Evolutionary conservation across 192 early-diverging fungal species (phyloP).

Genomic region (Podila epigama): DNA sequence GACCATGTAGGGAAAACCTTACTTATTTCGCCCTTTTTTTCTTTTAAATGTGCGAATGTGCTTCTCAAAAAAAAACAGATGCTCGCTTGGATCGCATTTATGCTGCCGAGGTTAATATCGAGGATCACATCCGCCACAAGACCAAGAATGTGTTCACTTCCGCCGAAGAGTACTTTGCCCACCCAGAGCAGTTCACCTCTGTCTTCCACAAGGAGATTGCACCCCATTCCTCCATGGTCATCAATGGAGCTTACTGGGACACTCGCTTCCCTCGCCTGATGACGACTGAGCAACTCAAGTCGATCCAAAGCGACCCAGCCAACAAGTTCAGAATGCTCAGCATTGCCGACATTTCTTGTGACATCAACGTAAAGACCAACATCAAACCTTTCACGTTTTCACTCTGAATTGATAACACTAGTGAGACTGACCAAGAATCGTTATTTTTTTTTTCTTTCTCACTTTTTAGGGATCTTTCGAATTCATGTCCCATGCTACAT

Average conservation of each 20-base stretch:
- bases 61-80: constrained; percentile 34
- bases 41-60: neutral
- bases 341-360: constrained; percentile 93
- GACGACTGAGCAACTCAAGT: constrained; percentile 81
- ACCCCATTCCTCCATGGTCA: constrained; percentile 86
- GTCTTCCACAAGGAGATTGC: constrained; percentile 71
- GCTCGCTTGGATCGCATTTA: constrained; percentile 80
- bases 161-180: constrained; percentile 72
- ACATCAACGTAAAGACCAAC: constrained; percentile 71
- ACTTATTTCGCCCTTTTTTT: neutral
- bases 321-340: constrained; percentile 78
- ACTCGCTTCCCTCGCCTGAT: constrained; percentile 84
- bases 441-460: constrained; percentile 1
- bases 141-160: constrained; percentile 65
- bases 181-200: constrained; percentile 64
- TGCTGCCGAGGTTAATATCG: constrained; percentile 75
- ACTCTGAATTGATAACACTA: neutral
- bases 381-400: neutral
- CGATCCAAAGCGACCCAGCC: constrained; percentile 70
- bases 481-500: constrained; percentile 89
- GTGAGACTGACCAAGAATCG: neutral
- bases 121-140: constrained; percentile 86
- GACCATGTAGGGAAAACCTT: neutral
- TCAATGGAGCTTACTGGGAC: constrained; percentile 98
- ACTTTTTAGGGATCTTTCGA: constrained; percentile 84